These are phyloP conservation scores for Cytospora mali DNA, from an alignment of 2,329 filamentous ascomycete genomes.

Conservation along the genomic window DNA sequence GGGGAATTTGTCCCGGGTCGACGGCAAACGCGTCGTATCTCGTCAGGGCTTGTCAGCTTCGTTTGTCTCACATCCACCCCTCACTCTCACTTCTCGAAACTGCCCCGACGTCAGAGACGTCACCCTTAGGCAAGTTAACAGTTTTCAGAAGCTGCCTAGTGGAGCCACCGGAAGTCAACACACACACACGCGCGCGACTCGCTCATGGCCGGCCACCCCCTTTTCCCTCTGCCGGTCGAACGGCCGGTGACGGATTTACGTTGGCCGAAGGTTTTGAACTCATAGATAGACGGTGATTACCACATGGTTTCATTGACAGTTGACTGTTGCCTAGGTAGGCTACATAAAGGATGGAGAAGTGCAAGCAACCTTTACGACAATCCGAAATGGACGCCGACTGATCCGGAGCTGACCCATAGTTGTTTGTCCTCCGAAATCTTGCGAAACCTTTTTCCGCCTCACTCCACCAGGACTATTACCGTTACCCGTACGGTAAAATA, in stretches of 20 bases:
- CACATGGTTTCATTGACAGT: not conserved
- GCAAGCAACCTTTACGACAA: not conserved
- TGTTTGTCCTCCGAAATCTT: not conserved
- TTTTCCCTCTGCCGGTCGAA: not conserved
- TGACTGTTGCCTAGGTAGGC: no score
- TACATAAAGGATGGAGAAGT: not conserved
- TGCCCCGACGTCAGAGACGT: no score
- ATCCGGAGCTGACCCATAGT: not conserved
- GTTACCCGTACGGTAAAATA: not conserved
- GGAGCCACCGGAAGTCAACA: not conserved
- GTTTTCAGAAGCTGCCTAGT: not conserved
- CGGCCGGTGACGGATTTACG: not conserved
- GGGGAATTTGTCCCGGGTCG: not conserved
- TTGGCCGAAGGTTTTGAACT: no score
- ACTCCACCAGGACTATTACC: not conserved
- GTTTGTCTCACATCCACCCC: not conserved
- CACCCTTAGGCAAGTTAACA: not conserved
- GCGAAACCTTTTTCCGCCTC: not conserved
- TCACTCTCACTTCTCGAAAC: not conserved
- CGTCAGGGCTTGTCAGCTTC: no score
- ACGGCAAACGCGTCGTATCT: not conserved
- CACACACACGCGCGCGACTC: not conserved
- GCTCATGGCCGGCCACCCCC: not conserved
- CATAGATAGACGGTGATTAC: no score
- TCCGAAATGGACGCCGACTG: constrained; percentile 7